A percentile compares a stretch with the other conserved stretches of the same genome.
Conservation (phyloP, 768 basidiomycete genomes). For the Favolaschia claudopus region DNA sequence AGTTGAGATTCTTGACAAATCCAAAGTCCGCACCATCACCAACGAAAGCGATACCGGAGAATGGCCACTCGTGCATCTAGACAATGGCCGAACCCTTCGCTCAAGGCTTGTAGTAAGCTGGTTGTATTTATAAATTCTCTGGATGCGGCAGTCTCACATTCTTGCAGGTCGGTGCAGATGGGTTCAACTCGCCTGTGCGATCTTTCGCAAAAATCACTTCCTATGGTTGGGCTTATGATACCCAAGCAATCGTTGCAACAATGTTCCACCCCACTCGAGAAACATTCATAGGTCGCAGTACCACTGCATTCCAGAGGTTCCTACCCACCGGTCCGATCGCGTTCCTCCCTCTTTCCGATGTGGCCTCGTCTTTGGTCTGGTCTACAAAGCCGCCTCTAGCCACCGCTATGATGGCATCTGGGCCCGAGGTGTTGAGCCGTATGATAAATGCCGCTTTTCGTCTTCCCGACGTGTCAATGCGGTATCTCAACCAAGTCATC, state of each 20-base stretch:
- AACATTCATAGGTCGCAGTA: conserved; percentile 69
- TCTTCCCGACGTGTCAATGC: conserved; percentile 75
- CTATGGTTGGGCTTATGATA: conserved; percentile 91
- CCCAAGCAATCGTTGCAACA: conserved; percentile 90
- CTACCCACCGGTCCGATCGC: conserved; percentile 95
- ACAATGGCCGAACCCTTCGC: conserved; percentile 68
- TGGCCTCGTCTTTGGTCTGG: conserved; percentile 91
- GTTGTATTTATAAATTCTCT: not conserved
- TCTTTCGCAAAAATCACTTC: conserved; percentile 84
- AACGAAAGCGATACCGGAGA: conserved; percentile 58
- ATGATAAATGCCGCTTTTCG: conserved; percentile 95
- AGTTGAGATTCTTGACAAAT: conserved; percentile 73
- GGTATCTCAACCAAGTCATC: conserved; percentile 69
- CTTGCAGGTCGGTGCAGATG: conserved; percentile 89
- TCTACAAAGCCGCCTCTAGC: conserved; percentile 84
- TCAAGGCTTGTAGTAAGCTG: conserved; percentile 76
- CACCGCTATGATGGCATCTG: conserved; percentile 69
- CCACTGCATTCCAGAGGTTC: conserved; percentile 92
- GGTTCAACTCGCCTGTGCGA: conserved; percentile 93
- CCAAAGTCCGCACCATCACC: conserved; percentile 76
- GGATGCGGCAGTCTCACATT: not conserved
- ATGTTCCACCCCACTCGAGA: conserved; percentile 75
- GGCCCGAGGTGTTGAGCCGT: conserved; percentile 64
- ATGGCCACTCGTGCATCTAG: conserved; percentile 85
- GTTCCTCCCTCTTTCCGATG: conserved; percentile 86